A percentile compares a stretch with the other conserved stretches of the same genome.
phyloP scores from a whole-genome alignment of 2,329 filamentous ascomycete genomes.

The Clonostachys byssicola region DNA sequence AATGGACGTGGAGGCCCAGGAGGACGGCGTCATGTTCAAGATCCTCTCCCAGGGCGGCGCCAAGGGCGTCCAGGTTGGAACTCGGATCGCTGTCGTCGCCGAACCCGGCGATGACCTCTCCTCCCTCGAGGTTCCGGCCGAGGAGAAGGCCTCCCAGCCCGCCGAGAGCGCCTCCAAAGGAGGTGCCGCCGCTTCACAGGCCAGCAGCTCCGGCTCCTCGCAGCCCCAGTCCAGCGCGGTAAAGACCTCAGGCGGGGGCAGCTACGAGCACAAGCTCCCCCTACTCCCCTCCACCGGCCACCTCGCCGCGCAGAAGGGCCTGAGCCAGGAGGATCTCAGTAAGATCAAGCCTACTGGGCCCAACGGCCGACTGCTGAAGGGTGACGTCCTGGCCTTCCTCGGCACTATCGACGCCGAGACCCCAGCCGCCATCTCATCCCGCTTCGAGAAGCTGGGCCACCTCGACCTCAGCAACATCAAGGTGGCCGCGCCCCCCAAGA shows the following conservation, averaged over 20 bases:
- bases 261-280: constrained; percentile 64
- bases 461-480: constrained; percentile 97
- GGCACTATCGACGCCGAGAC: constrained; percentile 72
- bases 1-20: constrained; percentile 92
- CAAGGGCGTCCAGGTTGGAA: constrained; percentile 74
- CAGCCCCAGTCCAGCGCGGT: constrained; percentile 4
- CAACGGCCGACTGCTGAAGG: constrained; percentile 85
- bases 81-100: constrained; percentile 77
- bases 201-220: not conserved
- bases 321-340: constrained; percentile 70
- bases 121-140: constrained; percentile 69
- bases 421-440: constrained; percentile 65
- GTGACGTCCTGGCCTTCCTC: constrained; percentile 87
- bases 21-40: constrained; percentile 82
- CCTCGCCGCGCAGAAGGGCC: constrained; percentile 73
- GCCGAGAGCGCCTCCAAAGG: constrained; percentile 13
- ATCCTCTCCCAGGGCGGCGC: constrained; percentile 70
- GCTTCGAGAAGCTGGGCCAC: constrained; percentile 72
- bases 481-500: constrained; percentile 49
- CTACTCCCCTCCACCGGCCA: constrained; percentile 80
- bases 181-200: constrained; percentile 6
- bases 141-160: constrained; percentile 41
- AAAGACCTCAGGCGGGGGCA: constrained; percentile 37
- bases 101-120: constrained; percentile 77
- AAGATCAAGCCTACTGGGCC: constrained; percentile 88